Base-by-base conservation (phyloP, 2,329 filamentous ascomycete genomes). In the Beauveria bassiana region DNA sequence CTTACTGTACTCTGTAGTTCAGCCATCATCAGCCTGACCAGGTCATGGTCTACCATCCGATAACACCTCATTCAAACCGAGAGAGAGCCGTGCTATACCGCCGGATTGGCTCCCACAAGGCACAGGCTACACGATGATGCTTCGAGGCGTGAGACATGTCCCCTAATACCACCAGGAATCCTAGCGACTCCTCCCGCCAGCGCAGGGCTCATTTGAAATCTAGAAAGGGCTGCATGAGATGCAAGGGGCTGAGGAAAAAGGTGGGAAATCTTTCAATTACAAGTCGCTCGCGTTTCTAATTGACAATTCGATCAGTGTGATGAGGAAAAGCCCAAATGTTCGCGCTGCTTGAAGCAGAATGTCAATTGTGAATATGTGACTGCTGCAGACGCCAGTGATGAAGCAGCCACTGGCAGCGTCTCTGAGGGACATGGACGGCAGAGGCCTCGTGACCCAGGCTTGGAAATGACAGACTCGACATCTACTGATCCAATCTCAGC, bases 271-370 rank as follows among this genome's bases (percentile, higher is more conserved):
- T 12, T 9, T 46, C 7, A 12, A 12, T 8, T 8, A 24, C 26
- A 9, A 31, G 10, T 14, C 20, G 2, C 12, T 6, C 9, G 7
- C 5, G 2, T 18, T 31, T 24, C 20, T 14, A n/a, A 46, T 40
- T 38, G 26, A 52, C n/a, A 12, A 10, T 20, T 20, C 2, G 2
- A 16, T n/a, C 52, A 75, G 73, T 75, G 73, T 63, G 72, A 75
- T 56, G 73, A 75, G 60, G 51, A 59, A 47, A 66, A 55, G 38
- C 73, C 73, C 5, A 69, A 66, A 18, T 75, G 73, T 64, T 70
- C 70, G 6, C 65, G 73, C 65, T 75, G 73, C 61, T 60, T 64
- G 54, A 72, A 70, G 63, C 68, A 67, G 62, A 64, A 65, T 49
- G 64, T 70, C 58, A 58, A 8, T 22, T 75, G 72, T 60, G 64